Evolutionary conservation across 2,329 filamentous ascomycete species (phyloP), one percentile per base, ranked within the genome.

Genomic region (Canariomyces notabilis): DNA sequence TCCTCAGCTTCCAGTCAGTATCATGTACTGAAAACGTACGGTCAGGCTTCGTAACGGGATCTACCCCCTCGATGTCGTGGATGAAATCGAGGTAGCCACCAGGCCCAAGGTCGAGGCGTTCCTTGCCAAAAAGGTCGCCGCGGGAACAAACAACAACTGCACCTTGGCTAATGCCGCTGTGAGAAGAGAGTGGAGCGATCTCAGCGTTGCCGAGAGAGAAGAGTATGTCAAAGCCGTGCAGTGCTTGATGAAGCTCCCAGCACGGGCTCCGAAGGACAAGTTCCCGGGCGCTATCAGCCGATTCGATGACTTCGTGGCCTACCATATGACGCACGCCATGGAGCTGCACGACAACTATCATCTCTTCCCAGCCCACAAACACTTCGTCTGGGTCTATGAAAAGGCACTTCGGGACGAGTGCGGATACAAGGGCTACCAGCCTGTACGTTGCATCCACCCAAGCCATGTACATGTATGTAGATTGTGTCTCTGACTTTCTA

Each of bases 301-400:
- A 11, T 64, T 53, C 35, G 62, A 65, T 42, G 62, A 65, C 51
- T 65, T 65, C 37, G 58, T 64, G 6, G 61, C 59, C n/a, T 60
- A 57, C 18, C 61, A 65, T 40, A 61, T 65, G 52, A 62, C 57
- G 6, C 57, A 55, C 32, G 53, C 51, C 5, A 52, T 48, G n/a
- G 40, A 48, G 36, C 48, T 62, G 33, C 59, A 62, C 37, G 58
- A 54, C 44, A 59, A 54, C 26, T 42, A 56, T 11, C 49, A 56
- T 41, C 42, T 65, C 18, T 61, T 65, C 37, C 53, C 56, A 6
- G 61, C 59, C 12, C 63, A 66, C 49, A 59, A 57, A 44, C 61
- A 63, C 34, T 66, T 59, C 51, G 52, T 62, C 37, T 59, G 50
- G 33, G 48, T 49, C 6, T 65, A 59, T 42, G 64, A 67, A 50